These are phyloP conservation scores for Prunus mira DNA, from an alignment of 306 rosid species.

Conservation along the genomic window DNA sequence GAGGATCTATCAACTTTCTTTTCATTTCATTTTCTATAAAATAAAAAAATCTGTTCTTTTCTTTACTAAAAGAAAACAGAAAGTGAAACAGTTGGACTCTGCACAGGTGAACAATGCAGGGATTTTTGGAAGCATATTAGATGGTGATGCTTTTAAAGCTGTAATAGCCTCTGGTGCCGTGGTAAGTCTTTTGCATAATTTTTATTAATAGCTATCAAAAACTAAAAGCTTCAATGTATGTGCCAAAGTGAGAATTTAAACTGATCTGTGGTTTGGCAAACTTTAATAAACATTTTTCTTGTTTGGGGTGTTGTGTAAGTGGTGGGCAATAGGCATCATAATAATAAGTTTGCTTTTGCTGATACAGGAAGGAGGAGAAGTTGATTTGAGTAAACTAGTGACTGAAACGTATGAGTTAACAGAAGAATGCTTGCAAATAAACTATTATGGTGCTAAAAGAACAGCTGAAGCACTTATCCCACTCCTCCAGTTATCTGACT, in stretches of 20 bases:
- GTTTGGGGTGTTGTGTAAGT: neutral
- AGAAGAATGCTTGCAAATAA: slow-evolving; percentile 42
- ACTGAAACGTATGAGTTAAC: slow-evolving; percentile 33
- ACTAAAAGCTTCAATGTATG: too few relatives aligned
- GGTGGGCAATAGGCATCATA: too few relatives aligned
- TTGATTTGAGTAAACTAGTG: slow-evolving; percentile 28
- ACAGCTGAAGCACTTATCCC: slow-evolving; percentile 39
- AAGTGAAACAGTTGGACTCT: neutral
- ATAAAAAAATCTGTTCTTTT: too few relatives aligned
- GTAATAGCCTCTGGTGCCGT: neutral
- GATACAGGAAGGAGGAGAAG: slow-evolving; percentile 8
- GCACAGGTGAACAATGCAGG: slow-evolving; percentile 57
- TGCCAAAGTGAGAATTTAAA: neutral
- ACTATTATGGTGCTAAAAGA: slow-evolving; percentile 52
- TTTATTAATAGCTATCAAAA: neutral
- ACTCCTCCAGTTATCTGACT: slow-evolving; percentile 49
- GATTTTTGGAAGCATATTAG: slow-evolving; percentile 23
- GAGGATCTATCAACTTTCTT: too few relatives aligned
- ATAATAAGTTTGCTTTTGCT: neutral
- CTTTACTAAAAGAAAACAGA: neutral
- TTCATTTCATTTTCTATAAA: neutral
- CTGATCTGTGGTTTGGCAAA: neutral
- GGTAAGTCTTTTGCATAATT: neutral
- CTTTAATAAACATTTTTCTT: neutral
- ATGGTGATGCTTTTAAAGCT: slow-evolving; percentile 26